Conservation (phyloP, 129 eudicot species). For the Arctium minus region DNA sequence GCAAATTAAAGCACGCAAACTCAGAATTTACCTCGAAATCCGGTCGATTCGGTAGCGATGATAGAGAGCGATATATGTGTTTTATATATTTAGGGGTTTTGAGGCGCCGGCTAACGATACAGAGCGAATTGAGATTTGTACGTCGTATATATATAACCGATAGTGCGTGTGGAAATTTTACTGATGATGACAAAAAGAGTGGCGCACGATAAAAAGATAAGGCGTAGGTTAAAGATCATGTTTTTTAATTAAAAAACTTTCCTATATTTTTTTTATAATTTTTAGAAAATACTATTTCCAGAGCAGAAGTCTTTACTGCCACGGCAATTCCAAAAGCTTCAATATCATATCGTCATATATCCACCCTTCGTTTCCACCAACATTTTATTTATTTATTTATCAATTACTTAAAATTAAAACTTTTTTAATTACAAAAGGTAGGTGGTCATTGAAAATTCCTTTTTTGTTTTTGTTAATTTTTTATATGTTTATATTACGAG, state of each 20-base stretch:
- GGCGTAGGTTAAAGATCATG: conserved; percentile 39
- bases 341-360: neutral
- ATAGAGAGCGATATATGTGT: neutral
- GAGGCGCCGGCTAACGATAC: conserved; percentile 51
- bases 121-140: conserved; percentile 33
- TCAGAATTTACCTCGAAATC: conserved; percentile 19
- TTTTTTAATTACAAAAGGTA: no score
- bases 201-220: conserved; percentile 23
- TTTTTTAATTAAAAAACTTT: neutral
- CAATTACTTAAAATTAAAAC: no score
- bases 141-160: conserved; percentile 9
- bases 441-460: no score
- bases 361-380: neutral
- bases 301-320: neutral
- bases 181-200: conserved; percentile 20
- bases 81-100: conserved; percentile 46
- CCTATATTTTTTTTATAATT: neutral
- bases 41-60: neutral
- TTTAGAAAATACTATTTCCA: neutral
- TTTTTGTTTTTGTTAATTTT: no score
- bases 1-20: conserved; percentile 3
- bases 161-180: conserved; percentile 44
- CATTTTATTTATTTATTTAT: neutral
- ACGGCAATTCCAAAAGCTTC: neutral
- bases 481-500: no score